These are phyloP conservation scores for Pseudoscleropodium purum DNA, from an alignment of 225 moss, liverwort and hornwort species.

Conservation along the genomic window DNA sequence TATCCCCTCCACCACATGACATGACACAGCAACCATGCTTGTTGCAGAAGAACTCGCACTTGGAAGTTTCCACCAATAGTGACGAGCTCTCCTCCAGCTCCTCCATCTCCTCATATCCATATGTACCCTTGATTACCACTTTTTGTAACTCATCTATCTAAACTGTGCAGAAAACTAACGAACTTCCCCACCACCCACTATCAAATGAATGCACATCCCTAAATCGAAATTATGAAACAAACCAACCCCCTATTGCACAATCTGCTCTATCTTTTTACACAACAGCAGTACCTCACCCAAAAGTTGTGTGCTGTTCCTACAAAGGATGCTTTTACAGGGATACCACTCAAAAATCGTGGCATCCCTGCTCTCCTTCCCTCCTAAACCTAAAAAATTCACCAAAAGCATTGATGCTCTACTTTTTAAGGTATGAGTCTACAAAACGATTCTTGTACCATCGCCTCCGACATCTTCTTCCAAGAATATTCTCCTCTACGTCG, in stretches of 20 bases:
- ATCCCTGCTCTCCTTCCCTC: neutral
- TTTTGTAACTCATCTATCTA: neutral
- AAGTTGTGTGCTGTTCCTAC: neutral
- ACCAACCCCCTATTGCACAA: neutral
- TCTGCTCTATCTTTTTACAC: slow-evolving; percentile 1
- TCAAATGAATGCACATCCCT: neutral
- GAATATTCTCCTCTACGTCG: neutral
- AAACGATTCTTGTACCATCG: neutral
- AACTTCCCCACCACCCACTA: neutral
- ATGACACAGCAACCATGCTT: neutral
- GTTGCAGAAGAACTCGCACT: neutral
- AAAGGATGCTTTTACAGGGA: neutral
- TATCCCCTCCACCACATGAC: neutral
- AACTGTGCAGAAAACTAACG: neutral
- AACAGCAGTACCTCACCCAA: neutral
- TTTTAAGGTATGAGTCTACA: neutral
- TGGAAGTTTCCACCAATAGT: neutral
- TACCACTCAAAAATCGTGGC: slow-evolving; percentile 18
- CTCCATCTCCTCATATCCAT: neutral
- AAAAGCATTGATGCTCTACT: neutral
- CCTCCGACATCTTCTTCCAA: neutral
- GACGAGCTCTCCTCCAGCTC: neutral
- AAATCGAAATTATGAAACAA: neutral
- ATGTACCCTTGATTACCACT: neutral
- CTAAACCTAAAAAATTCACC: neutral